Percentiles rank a stretch among this genome's conserved stretches.
These are phyloP conservation scores for Ganoderma sinense DNA, from an alignment of 1,284 basidiomycete genomes.

Conservation along the genomic window DNA sequence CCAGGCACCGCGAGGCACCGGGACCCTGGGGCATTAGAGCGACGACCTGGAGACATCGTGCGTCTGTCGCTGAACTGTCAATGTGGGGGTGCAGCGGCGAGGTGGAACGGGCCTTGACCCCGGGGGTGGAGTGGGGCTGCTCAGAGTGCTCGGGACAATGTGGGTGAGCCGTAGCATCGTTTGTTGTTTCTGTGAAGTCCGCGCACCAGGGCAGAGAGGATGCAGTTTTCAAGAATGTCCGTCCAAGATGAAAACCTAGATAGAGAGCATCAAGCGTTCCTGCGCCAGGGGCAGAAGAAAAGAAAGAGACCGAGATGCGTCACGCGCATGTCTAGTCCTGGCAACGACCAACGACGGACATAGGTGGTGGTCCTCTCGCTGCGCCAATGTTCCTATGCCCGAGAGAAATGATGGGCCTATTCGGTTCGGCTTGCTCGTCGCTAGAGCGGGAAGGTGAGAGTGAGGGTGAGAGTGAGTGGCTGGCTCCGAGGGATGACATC, in stretches of 20 bases:
- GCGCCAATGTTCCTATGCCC: background rate
- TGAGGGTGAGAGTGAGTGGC: too few relatives aligned
- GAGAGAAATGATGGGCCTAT: background rate
- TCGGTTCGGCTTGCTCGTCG: background rate
- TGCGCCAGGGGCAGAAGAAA: background rate
- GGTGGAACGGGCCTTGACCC: background rate
- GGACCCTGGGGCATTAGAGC: background rate
- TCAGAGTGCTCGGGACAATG: background rate
- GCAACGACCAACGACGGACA: background rate
- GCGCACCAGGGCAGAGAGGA: background rate
- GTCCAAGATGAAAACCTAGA: background rate
- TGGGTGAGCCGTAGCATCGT: background rate
- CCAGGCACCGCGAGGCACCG: constrained; percentile 5
- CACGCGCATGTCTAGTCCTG: background rate
- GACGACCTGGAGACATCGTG: background rate
- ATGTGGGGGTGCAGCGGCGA: background rate
- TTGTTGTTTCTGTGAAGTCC: background rate
- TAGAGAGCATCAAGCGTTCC: background rate
- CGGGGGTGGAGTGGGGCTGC: background rate
- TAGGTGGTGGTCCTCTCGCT: background rate
- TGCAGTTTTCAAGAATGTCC: background rate
- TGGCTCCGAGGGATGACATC: background rate
- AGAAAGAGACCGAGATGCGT: too few relatives aligned
- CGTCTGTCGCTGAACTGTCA: background rate
- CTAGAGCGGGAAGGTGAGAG: too few relatives aligned